phyloP scores from a whole-genome alignment of 2,329 filamentous ascomycete genomes.

The Fusarium decemcellulare region DNA sequence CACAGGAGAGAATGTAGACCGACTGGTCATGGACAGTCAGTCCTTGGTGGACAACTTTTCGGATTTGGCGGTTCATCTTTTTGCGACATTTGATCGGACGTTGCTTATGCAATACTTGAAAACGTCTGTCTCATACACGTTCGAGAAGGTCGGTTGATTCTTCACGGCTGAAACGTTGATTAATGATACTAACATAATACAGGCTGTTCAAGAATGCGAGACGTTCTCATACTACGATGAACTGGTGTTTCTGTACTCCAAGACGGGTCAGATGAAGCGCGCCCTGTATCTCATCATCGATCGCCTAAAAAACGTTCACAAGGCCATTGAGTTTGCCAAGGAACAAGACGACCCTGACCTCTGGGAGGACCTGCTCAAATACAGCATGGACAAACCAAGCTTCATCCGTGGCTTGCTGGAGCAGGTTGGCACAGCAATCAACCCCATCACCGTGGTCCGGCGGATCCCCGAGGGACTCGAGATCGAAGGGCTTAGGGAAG shows the following conservation, averaged over 20 bases:
- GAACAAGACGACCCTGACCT: slow-evolving; percentile 92
- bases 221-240: slow-evolving; percentile 86
- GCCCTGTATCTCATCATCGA: slow-evolving; percentile 95
- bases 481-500: slow-evolving; percentile 90
- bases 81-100: slow-evolving; percentile 84
- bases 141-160: slow-evolving; percentile 72
- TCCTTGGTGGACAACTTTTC: slow-evolving; percentile 88
- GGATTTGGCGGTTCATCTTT: slow-evolving; percentile 88
- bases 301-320: slow-evolving; percentile 89
- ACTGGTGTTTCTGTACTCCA: slow-evolving; percentile 95
- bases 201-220: slow-evolving; percentile 85
- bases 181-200: slow-evolving; percentile 32
- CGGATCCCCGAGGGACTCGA: slow-evolving; percentile 94
- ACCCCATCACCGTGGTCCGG: slow-evolving; percentile 90
- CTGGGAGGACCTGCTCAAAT: slow-evolving; percentile 94
- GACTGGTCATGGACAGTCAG: slow-evolving; percentile 70
- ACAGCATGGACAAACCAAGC: slow-evolving; percentile 96
- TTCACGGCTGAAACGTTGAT: no score
- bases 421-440: slow-evolving; percentile 93
- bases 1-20: slow-evolving; percentile 67
- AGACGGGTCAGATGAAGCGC: slow-evolving; percentile 93
- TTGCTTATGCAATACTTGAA: slow-evolving; percentile 91
- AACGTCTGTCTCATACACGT: slow-evolving; percentile 87
- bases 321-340: slow-evolving; percentile 95
- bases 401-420: slow-evolving; percentile 95